phyloP scores from a whole-genome alignment of 1,284 basidiomycete genomes.

The Peniophora sp. region DNA sequence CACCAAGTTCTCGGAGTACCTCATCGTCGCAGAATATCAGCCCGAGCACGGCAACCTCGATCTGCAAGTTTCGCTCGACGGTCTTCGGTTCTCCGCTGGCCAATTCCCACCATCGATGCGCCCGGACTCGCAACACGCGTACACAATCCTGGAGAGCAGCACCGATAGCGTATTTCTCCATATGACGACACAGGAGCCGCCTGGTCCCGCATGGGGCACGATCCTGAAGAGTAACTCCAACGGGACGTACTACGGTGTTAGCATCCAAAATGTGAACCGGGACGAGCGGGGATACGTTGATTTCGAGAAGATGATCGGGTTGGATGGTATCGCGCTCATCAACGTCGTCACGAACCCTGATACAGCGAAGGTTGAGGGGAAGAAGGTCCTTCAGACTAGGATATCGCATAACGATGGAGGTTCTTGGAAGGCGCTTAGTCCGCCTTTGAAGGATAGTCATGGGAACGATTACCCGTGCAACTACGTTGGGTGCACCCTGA shows the following conservation, averaged over 20 bases:
- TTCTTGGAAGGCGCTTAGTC: slow-evolving; percentile 76
- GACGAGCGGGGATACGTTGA: slow-evolving; percentile 86
- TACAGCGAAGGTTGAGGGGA: slow-evolving; percentile 65
- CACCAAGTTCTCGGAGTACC: slow-evolving; percentile 93
- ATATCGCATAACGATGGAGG: slow-evolving; percentile 94
- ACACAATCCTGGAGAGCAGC: slow-evolving; percentile 91
- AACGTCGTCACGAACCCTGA: slow-evolving; percentile 84
- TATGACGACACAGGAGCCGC: slow-evolving; percentile 81
- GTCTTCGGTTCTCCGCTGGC: slow-evolving; percentile 75
- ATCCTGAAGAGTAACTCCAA: slow-evolving; percentile 98
- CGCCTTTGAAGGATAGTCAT: slow-evolving; percentile 61
- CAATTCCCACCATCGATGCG: slow-evolving; percentile 87
- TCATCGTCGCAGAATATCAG: slow-evolving; percentile 86
- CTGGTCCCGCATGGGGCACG: slow-evolving; percentile 78
- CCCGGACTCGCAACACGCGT: slow-evolving; percentile 78
- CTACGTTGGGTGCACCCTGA: slow-evolving; percentile 70
- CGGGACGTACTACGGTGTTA: slow-evolving; percentile 91
- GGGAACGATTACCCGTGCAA: slow-evolving; percentile 72
- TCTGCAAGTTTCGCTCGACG: slow-evolving; percentile 90
- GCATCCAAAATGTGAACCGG: slow-evolving; percentile 85
- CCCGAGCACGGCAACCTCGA: slow-evolving; percentile 56
- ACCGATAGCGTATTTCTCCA: slow-evolving; percentile 93
- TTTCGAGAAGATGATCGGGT: slow-evolving; percentile 95
- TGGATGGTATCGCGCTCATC: slow-evolving; percentile 92
- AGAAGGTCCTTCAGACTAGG: slow-evolving; percentile 75